Conservation (phyloP, 2,329 filamentous ascomycete genomes). For the Trichoderma arundinaceum region DNA sequence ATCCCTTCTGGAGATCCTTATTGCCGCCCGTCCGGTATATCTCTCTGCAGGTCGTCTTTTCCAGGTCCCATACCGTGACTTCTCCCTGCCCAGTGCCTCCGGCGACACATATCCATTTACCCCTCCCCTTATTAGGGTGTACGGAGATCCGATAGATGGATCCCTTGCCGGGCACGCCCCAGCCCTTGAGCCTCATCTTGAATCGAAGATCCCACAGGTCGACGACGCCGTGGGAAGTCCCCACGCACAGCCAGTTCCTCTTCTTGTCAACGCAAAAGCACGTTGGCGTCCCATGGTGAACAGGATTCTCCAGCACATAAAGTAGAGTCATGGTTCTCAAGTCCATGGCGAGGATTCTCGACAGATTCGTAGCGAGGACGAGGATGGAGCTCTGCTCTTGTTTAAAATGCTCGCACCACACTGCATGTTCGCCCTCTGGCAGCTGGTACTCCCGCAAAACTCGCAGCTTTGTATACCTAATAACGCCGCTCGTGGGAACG, state of each 20-base stretch:
- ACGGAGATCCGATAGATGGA: conserved; percentile 80
- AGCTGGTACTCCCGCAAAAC: conserved; percentile 83
- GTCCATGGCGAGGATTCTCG: conserved; percentile 82
- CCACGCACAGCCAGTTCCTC: conserved; percentile 88
- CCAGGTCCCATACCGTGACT: conserved; percentile 93
- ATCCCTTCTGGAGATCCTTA: conserved; percentile 67
- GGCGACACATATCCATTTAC: conserved; percentile 85
- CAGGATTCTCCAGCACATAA: conserved; percentile 82
- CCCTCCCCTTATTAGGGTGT: conserved; percentile 78
- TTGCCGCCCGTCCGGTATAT: conserved; percentile 76
- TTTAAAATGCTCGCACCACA: conserved; percentile 93
- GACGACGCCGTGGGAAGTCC: conserved; percentile 89
- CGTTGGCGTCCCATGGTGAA: conserved; percentile 89
- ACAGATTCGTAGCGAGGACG: conserved; percentile 83
- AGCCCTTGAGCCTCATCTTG: conserved; percentile 82
- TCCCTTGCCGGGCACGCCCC: conserved; percentile 82
- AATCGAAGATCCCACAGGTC: conserved; percentile 98
- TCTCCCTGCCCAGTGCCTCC: conserved; percentile 88
- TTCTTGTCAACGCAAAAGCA: conserved; percentile 88
- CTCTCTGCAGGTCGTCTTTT: conserved; percentile 86
- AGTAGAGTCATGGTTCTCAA: conserved; percentile 83
- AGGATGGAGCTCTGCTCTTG: conserved; percentile 81
- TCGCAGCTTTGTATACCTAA: conserved; percentile 78
- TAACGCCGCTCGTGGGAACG: conserved; percentile 53
- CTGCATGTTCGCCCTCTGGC: conserved; percentile 72